Base-by-base conservation (phyloP, 2,329 filamentous ascomycete species). In the Fusarium tjaetaba region DNA sequence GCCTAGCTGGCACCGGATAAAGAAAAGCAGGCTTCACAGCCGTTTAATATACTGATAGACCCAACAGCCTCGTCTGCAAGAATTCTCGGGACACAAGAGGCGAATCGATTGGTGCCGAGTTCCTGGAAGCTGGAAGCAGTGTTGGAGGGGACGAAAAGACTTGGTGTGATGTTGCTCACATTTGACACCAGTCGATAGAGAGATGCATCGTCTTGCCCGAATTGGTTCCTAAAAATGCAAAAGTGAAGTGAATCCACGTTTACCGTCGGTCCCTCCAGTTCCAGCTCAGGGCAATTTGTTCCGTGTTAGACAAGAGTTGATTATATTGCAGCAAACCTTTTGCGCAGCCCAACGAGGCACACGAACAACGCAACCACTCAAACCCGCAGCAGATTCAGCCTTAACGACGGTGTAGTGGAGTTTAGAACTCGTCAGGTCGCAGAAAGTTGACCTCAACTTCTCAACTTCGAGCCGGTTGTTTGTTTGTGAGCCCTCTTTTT, bases 131-230 rank as follows among this genome's bases (percentile, higher is more conserved):
- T 76, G 58, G 68, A 43, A 71, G 61, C 28, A 57, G 32, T 41
- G 67, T 48, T 62, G 55, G 60, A 60, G 55, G 42, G 49, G 60
- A 51, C 49, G 52, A 46, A 45, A 45, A 38, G 43, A 72, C 51
- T 71, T 69, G 74, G 61, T 74, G 71, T 70, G 73, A 75, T 74
- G 55, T 60, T 73, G 61, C 70, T 78, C 75, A 78, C 66, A 63
- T 76, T 72, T 69, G 68, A 65, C 45, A 71, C 68, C 57, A 61
- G 61, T 70, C 30, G 66, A 66, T 71, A 60, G 71, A 56, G 65
- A 64, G 66, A 78, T 72, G 70, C 76, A 78, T 78, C 60, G 76
- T 77, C 65, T 76, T 72, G 42, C 65, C 65, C 52, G 67, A 59
- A 68, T 56, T 68, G 56, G 66, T 66, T 65, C 58, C 65, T 70